A percentile compares a stretch with the other conserved stretches of the same genome.
phyloP scores from a whole-genome alignment of 108 stramenopile species.

The Stephanodiscus triporus region DNA sequence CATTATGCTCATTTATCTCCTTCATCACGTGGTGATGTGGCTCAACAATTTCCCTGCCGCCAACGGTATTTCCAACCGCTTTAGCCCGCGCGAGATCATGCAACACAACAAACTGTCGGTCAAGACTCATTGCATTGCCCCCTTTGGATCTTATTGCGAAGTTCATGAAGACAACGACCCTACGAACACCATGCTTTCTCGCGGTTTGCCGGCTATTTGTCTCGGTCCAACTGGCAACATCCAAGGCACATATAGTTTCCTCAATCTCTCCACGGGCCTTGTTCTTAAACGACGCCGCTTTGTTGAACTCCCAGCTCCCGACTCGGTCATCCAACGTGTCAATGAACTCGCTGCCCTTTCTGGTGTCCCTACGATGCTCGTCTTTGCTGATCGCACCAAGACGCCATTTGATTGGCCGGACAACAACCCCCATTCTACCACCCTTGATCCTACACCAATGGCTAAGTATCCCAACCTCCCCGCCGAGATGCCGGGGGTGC shows the following conservation, averaged over 20 bases:
- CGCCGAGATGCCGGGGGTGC: neutral
- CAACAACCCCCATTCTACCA: too few relatives aligned
- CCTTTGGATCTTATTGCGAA: conserved; percentile 6
- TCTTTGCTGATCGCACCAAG: too few relatives aligned
- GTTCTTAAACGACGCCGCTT: too few relatives aligned
- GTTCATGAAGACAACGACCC: conserved; percentile 16
- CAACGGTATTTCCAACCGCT: conserved; percentile 38
- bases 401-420: too few relatives aligned
- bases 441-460: too few relatives aligned
- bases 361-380: too few relatives aligned
- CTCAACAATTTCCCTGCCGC: conserved; percentile 44
- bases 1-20: conserved; percentile 24
- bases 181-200: neutral
- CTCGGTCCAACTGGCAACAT: conserved; percentile 8
- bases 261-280: neutral
- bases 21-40: conserved; percentile 17
- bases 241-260: conserved; percentile 43
- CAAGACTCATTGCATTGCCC: neutral
- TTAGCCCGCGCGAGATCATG: conserved; percentile 28
- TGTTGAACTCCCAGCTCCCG: too few relatives aligned
- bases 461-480: too few relatives aligned
- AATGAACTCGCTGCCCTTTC: too few relatives aligned
- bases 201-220: conserved; percentile 13
- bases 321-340: too few relatives aligned
- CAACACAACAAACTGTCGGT: neutral